phyloP scores from a whole-genome alignment of 129 eudicot genomes.

The Saussurea involucrata region DNA sequence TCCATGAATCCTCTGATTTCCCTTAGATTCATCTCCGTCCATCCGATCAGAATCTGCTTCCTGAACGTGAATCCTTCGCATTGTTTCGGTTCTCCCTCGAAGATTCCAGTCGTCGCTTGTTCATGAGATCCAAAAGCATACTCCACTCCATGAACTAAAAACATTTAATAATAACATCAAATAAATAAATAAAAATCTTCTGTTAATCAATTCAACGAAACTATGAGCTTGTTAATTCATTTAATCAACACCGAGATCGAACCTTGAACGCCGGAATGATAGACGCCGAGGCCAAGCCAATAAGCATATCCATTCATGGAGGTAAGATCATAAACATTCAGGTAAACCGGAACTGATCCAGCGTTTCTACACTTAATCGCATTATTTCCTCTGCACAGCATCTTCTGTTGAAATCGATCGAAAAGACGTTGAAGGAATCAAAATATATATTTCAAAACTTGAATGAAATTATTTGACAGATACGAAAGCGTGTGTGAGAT shows the following conservation, averaged over 20 bases:
- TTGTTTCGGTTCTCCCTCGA: slow-evolving; percentile 76
- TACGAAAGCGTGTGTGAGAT: neutral
- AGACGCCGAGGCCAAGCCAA: slow-evolving; percentile 89
- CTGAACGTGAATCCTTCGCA: slow-evolving; percentile 84
- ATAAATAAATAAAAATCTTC: neutral
- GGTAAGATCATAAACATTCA: slow-evolving; percentile 83
- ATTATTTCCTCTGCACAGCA: slow-evolving; percentile 28
- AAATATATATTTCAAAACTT: neutral
- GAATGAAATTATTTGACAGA: slow-evolving; percentile 21
- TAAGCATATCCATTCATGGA: slow-evolving; percentile 83
- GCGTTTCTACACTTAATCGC: slow-evolving; percentile 40
- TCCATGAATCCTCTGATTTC: slow-evolving; percentile 66
- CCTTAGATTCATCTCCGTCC: slow-evolving; percentile 51
- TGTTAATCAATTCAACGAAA: neutral
- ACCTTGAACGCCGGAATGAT: slow-evolving; percentile 95
- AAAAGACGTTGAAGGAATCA: neutral
- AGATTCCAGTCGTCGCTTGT: slow-evolving; percentile 74
- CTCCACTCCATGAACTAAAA: slow-evolving; percentile 79
- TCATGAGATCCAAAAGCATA: slow-evolving; percentile 92
- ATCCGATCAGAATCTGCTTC: slow-evolving; percentile 69
- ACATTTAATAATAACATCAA: neutral
- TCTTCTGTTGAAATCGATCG: slow-evolving; percentile 16
- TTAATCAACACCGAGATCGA: neutral
- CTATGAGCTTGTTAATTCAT: neutral
- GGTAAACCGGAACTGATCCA: slow-evolving; percentile 65